Evolutionary conservation across 2,329 filamentous ascomycete species (phyloP).

Genomic region (Pyrenochaeta sp.): DNA sequence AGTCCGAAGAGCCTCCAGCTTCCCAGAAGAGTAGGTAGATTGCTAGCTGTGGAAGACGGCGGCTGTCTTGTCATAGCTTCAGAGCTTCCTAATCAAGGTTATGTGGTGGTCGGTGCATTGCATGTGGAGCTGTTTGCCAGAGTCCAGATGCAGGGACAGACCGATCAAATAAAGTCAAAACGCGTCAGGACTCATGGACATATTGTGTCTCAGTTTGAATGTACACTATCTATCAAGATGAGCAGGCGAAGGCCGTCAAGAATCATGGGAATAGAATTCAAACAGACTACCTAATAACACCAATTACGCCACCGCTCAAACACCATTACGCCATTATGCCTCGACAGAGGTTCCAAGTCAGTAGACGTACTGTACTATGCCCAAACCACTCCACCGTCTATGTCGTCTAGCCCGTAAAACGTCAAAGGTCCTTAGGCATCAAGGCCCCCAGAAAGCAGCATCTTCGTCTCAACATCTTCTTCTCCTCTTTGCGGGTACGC

Average conservation of each 20-base stretch:
- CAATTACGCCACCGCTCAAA: slow-evolving; percentile 35
- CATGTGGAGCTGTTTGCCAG: slow-evolving; percentile 13
- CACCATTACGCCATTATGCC: slow-evolving; percentile 35
- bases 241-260: slow-evolving; percentile 9
- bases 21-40: slow-evolving; percentile 35
- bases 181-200: background rate
- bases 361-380: slow-evolving; percentile 7
- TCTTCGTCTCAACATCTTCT: slow-evolving; percentile 8
- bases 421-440: background rate
- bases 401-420: slow-evolving; percentile 25
- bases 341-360: slow-evolving; percentile 11
- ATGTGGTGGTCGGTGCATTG: slow-evolving; percentile 32
- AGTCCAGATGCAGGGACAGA: slow-evolving; percentile 15
- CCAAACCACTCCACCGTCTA: slow-evolving; percentile 21
- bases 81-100: slow-evolving; percentile 44
- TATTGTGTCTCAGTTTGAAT: background rate
- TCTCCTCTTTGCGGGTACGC: background rate
- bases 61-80: slow-evolving; percentile 43
- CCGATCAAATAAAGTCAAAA: background rate
- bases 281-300: slow-evolving; percentile 24
- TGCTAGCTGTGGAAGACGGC: slow-evolving; percentile 34
- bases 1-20: slow-evolving; percentile 22
- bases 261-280: slow-evolving; percentile 2
- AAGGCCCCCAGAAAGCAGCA: slow-evolving; percentile 1
- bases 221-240: slow-evolving; percentile 10